A percentile compares a stretch with the other conserved stretches of the same genome.
Evolutionary conservation across 306 rosid species (phyloP).

Genomic region (Cyamopsis tetragonoloba): DNA sequence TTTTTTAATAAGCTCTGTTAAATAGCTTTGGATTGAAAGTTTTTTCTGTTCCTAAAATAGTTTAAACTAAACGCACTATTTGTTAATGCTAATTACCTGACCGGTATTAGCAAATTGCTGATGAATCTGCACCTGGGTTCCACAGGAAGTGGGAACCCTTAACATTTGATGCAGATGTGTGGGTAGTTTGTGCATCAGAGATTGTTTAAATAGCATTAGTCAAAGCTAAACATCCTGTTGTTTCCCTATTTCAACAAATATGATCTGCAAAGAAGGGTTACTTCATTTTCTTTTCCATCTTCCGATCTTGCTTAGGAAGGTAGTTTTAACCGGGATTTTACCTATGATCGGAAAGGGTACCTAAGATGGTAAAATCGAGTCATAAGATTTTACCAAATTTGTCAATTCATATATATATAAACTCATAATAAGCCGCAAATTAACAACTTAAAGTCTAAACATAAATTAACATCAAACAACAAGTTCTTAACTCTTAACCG

Average conservation of each 20-base stretch:
- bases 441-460: no score
- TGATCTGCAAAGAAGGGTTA: background rate
- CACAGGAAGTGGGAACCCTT: background rate
- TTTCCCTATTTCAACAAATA: background rate
- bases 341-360: no score
- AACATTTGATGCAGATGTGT: constrained; percentile 6
- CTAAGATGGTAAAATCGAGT: no score
- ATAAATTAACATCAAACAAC: no score
- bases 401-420: no score
- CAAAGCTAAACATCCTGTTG: background rate
- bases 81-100: background rate
- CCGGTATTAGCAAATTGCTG: background rate
- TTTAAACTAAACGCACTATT: background rate
- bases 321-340: no score
- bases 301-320: background rate
- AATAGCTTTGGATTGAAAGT: background rate
- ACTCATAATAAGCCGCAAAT: no score
- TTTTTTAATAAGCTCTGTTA: background rate
- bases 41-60: background rate
- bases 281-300: background rate
- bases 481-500: no score
- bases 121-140: background rate
- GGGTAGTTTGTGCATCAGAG: background rate
- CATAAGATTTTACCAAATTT: no score
- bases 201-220: background rate